Conservation (phyloP, 2,329 filamentous ascomycete genomes). For the Diatrype stigma region DNA sequence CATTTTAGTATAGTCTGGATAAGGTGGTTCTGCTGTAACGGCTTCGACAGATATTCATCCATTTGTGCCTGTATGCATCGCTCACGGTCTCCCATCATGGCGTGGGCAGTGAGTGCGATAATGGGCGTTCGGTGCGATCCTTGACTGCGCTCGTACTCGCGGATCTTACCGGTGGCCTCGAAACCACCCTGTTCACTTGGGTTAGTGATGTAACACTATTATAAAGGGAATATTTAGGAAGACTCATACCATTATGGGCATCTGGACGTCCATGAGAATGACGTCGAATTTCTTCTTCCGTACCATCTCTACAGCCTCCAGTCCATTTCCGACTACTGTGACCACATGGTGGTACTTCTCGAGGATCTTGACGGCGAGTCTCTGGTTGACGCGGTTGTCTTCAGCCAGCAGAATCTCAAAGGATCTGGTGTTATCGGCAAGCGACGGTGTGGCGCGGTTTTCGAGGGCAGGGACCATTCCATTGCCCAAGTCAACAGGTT, state of each 20-base stretch:
- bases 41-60: conserved; percentile 98
- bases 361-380: conserved; percentile 91
- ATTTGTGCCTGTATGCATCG: conserved; percentile 98
- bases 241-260: conserved; percentile 91
- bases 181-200: conserved; percentile 68
- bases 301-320: conserved; percentile 88
- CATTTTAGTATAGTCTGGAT: conserved; percentile 98
- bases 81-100: conserved; percentile 96
- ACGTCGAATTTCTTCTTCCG: conserved; percentile 92
- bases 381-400: conserved; percentile 96
- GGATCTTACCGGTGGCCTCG: conserved; percentile 93
- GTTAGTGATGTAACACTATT: conserved; percentile 8
- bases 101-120: conserved; percentile 93
- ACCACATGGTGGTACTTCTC: conserved; percentile 94
- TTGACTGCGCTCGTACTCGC: conserved; percentile 84
- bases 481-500: conserved; percentile 90
- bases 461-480: conserved; percentile 94
- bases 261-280: conserved; percentile 98
- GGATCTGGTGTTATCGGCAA: conserved; percentile 90
- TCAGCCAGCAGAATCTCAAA: conserved; percentile 95
- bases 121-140: conserved; percentile 84
- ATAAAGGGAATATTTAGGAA: conserved; percentile 3
- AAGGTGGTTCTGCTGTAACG: conserved; percentile 91
- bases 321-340: conserved; percentile 89
- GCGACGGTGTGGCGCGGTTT: conserved; percentile 83